A percentile compares a stretch with the other conserved stretches of the same genome.
Conservation (phyloP, 768 basidiomycete species). For the Podaxis mareebaensis region DNA sequence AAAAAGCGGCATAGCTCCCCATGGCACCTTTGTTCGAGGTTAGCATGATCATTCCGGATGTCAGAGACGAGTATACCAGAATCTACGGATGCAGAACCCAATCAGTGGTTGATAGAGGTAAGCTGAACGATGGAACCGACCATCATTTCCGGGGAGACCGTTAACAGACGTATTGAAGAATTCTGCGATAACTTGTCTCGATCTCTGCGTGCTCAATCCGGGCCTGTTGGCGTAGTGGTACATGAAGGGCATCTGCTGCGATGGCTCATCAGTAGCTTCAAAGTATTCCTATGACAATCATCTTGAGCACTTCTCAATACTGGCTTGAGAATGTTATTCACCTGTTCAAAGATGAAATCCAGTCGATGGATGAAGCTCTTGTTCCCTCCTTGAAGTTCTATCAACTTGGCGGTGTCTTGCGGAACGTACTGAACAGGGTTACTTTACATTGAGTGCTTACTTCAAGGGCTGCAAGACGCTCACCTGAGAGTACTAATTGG, state of each 20-base stretch:
- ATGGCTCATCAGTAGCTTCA: slow-evolving; percentile 63
- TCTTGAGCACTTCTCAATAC: background rate
- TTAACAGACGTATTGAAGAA: slow-evolving; percentile 56
- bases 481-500: slow-evolving; percentile 58
- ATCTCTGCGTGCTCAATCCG: slow-evolving; percentile 56
- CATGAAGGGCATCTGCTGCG: slow-evolving; percentile 70
- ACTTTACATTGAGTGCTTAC: background rate
- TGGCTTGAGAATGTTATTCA: slow-evolving; percentile 18
- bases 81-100: slow-evolving; percentile 19
- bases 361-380: slow-evolving; percentile 54
- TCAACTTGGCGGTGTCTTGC: slow-evolving; percentile 63
- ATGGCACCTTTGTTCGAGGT: slow-evolving; percentile 47
- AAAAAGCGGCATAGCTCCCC: slow-evolving; percentile 62
- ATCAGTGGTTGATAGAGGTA: background rate
- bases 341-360: slow-evolving; percentile 59
- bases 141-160: slow-evolving; percentile 68
- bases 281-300: slow-evolving; percentile 47
- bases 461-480: slow-evolving; percentile 6
- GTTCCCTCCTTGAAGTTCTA: slow-evolving; percentile 59
- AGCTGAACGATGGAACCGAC: slow-evolving; percentile 29
- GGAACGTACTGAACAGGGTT: slow-evolving; percentile 51
- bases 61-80: slow-evolving; percentile 21
- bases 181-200: slow-evolving; percentile 54
- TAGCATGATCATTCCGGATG: background rate
- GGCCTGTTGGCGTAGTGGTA: slow-evolving; percentile 68